Evolutionary conservation across 2,329 filamentous ascomycete genomes (phyloP), one percentile per base, ranked within the genome.

Genomic region (Acarospora socialis): DNA sequence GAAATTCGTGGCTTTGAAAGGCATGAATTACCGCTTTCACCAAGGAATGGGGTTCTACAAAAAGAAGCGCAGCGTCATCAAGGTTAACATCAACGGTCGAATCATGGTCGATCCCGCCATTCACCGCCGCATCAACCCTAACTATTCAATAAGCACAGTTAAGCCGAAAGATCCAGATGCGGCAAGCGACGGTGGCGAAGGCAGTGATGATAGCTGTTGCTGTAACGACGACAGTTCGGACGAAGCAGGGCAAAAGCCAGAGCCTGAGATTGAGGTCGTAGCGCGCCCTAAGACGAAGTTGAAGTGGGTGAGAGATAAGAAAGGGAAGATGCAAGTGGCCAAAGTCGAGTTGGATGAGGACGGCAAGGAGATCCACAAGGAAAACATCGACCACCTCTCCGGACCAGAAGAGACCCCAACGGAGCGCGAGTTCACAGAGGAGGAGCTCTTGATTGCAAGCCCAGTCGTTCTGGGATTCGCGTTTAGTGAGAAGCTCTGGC

Each of bases 401-500:
- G 41, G 43, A 24, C 44, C 52, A 44, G 48, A 48, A 6, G 40
- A 43, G 27, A 38, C 37, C 23, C 44, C 46, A 34, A 32, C 41
- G 37, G 43, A 57, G 22, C 66, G 65, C 2, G 61, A 69, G 13
- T 86, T 90, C 50, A 79, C 68, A 0, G 81, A 90, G 29, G 82
- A 92, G 39, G 81, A 93, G 43, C 77, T 90, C 15, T 61, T 93
- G 4, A 77, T 92, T 29, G 76, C 83, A 2, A 87, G 81, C 2
- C 79, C 84, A 0, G 75, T 92, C 1, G 81, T 92, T 0, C 67
- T 92, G 2, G 86, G 84, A 0, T 93, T 92, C 46, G 73, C 81
- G 1, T 92, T 93, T 51, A 73, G 72, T 1, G 82, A 92, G 55
- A 93, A 92, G 56, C 63, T 82, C 7, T 94, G 84, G 86, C 68